Conservation (phyloP, 129 eudicot genomes). For the Cynara cardunculus region DNA sequence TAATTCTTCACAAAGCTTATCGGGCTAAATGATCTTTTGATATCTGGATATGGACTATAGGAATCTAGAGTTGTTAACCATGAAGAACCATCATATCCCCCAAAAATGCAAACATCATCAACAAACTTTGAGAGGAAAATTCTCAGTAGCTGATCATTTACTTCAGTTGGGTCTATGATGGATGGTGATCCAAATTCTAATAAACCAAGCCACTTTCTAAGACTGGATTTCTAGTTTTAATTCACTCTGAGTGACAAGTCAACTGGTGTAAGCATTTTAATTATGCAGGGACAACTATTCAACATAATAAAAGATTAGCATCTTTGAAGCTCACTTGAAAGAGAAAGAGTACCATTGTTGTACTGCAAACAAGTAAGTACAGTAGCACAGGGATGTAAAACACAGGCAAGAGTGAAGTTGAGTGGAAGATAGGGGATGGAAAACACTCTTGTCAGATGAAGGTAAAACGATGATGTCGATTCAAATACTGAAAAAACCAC, state of each 20-base stretch:
- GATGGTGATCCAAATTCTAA: conserved; percentile 24
- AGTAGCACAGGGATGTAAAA: no score
- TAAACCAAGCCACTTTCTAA: conserved; percentile 15
- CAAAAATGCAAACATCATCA: conserved; percentile 43
- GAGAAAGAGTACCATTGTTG: no score
- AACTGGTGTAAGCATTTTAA: not conserved
- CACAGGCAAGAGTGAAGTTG: no score
- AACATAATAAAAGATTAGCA: not conserved
- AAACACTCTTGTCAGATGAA: no score
- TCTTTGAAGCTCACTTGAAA: not conserved
- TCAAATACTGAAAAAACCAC: no score
- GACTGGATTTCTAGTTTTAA: conserved; percentile 44
- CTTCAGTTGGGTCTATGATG: conserved; percentile 20
- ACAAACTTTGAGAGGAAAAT: not conserved
- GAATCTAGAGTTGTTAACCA: conserved; percentile 55
- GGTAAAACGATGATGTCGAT: no score
- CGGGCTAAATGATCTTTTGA: conserved; percentile 33
- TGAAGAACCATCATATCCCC: conserved; percentile 64
- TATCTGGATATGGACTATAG: conserved; percentile 42
- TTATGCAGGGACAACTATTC: not conserved
- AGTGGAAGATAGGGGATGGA: no score
- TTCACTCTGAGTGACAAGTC: conserved; percentile 37
- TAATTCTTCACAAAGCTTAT: conserved; percentile 46
- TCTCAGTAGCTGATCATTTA: not conserved
- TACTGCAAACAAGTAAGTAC: no score